These are phyloP conservation scores for Linderniella brevidens DNA, from an alignment of 257 asterid genomes.

Conservation along the genomic window DNA sequence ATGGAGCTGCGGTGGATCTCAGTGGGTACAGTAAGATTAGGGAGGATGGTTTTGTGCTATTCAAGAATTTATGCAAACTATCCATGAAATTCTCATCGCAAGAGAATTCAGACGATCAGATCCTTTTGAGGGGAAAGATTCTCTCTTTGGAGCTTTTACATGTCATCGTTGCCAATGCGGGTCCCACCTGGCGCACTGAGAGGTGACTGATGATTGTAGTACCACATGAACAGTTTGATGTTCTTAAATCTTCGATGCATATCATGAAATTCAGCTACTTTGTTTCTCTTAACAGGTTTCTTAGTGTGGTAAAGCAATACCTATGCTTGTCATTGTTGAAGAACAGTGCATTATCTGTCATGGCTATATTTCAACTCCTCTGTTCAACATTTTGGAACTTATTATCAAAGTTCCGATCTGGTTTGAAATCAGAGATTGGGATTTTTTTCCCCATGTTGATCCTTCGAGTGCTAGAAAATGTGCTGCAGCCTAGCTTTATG, in stretches of 20 bases:
- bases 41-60: slow-evolving; percentile 84
- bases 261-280: no score
- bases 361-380: slow-evolving; percentile 88
- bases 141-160: slow-evolving; percentile 91
- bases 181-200: slow-evolving; percentile 79
- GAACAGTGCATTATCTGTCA: slow-evolving; percentile 92
- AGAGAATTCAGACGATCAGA: slow-evolving; percentile 84
- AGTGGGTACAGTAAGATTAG: slow-evolving; percentile 56
- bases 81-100: slow-evolving; percentile 91
- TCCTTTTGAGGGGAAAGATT: slow-evolving; percentile 80
- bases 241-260: neutral
- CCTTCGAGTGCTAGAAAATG: slow-evolving; percentile 96
- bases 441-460: slow-evolving; percentile 90
- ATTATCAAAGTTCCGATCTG: slow-evolving; percentile 64
- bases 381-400: slow-evolving; percentile 46
- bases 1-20: slow-evolving; percentile 20
- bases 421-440: slow-evolving; percentile 91
- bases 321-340: slow-evolving; percentile 87
- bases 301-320: slow-evolving; percentile 74
- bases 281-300: slow-evolving; percentile 48
- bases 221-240: slow-evolving; percentile 6
- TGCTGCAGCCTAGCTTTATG: slow-evolving; percentile 92
- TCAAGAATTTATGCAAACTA: slow-evolving; percentile 87
- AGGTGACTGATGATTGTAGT: slow-evolving; percentile 34
- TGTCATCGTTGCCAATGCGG: slow-evolving; percentile 80